Base-by-base conservation (phyloP, 192 early-diverging fungal genomes). In the Backusella psychrophila region DNA sequence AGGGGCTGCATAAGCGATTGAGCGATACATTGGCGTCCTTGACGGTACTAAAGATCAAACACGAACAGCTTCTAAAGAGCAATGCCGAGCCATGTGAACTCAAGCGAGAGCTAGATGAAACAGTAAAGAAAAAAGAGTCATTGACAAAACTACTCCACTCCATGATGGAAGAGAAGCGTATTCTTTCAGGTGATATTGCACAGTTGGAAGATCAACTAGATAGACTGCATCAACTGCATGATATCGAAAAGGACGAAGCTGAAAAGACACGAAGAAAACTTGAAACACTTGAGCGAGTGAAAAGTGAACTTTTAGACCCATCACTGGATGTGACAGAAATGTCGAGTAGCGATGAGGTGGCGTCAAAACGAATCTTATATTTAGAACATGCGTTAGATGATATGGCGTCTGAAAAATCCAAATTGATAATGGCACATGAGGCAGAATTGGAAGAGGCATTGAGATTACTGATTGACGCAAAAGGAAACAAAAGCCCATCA, bases 21-120 rank as follows among this genome's bases (percentile, higher is more conserved):
- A 29, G 39, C 6, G 70, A 71, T 29, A 71, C 70, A 31, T 49
- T 71, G 26, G 68, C 68, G 2, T 38, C 68, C 36, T 69, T 69
- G 19, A 71, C 70, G 6, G 70, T 49, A 0, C 29, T 71, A 19
- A 71, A 71, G 17, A 17, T 71, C 9, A 31, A 41, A 6, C 70
- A 71, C 17, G 70, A 71, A 6, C 23, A 31, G 19, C 68, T 69
- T 12, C 14, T 71, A 31, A 63, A 56, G 53, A 63, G 23, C 21
- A 26, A 21, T 23, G 53, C n/a, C 4, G 53, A 56, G 11, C 23
- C 56, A 23, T 56, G 53, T 56, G 56, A 63, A 63, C 21, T 63
- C 23, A 23, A 63, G 11, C 6, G n/a, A 26, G 56, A 63, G 26
- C 9, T 63, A 1, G 56, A 63, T 63, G 56, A 63, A 63, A 63